Conservation (phyloP, 2,329 filamentous ascomycete genomes). For the Pestalotiopsis sp. region DNA sequence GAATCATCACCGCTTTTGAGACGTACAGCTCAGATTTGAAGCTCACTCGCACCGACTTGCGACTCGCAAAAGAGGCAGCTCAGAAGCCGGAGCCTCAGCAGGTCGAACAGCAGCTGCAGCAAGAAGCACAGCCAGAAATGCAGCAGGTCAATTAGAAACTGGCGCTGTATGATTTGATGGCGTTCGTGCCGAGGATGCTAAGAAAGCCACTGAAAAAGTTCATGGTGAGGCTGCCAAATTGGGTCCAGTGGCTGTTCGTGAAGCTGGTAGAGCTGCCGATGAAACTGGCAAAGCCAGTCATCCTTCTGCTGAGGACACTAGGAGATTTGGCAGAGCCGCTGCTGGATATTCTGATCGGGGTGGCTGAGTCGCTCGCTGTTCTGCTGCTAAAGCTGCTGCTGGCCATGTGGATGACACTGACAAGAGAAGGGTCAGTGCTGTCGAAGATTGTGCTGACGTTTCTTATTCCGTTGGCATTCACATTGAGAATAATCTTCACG, state of each 20-base stretch:
- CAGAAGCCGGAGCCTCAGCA: conserved; percentile 21
- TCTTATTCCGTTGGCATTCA: too few species aligned
- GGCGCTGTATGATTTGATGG: neutral
- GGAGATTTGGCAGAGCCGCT: too few species aligned
- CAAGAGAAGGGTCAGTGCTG: too few species aligned
- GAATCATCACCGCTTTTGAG: conserved; percentile 72
- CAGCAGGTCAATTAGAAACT: conserved; percentile 31
- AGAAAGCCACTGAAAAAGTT: neutral
- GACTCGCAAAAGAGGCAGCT: conserved; percentile 71
- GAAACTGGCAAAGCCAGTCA: too few species aligned
- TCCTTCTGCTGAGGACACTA: too few species aligned
- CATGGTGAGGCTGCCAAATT: neutral
- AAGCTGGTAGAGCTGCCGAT: too few species aligned
- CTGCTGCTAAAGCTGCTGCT: too few species aligned
- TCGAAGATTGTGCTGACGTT: too few species aligned
- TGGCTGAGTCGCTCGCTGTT: too few species aligned
- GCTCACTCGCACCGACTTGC: conserved; percentile 71
- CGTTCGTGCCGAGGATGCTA: neutral
- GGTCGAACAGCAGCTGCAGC: neutral
- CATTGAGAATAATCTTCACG: neutral
- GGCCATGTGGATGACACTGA: too few species aligned
- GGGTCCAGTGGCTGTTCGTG: neutral
- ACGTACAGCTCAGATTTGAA: conserved; percentile 73
- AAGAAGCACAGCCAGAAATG: conserved; percentile 29
- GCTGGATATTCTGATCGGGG: too few species aligned